Base-by-base conservation (phyloP, 106 monocot genomes). In the Allium cepa region DNA sequence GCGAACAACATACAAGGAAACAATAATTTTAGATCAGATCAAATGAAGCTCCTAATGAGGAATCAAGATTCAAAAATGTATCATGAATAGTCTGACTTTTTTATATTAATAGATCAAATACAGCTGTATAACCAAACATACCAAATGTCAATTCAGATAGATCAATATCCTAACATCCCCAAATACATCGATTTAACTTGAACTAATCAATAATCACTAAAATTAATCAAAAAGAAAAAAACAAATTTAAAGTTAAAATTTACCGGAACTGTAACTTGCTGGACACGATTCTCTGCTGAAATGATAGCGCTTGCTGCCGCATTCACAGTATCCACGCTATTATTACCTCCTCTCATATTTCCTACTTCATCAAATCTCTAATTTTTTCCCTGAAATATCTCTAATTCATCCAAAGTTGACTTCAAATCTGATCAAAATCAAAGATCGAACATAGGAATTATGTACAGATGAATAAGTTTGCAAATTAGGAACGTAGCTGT, bases 241-340 rank as follows among this genome's bases (percentile, higher is more conserved):
- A 51, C 53, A 69, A 49, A 59, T 47, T 13, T 17, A 16, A 26
- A 15, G 48, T 18, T 0, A 77, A 56, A 67, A 59, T 59, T 12
- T 50, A 84, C 88, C 84, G 69, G 78, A 60, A 69, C 84, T 0
- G 81, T 69, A 63, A 77, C 64, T 49, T 81, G 88, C 73, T 79
- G 83, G 12, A 83, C 78, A 47, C 88, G 81, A 64, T 76, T 73
- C 71, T 79, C 84, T 1, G 79, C 79, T 0, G 79, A 72, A 22
- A 71, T 64, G 46, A 88, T 82, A 26, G 88, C 88, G 47, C 57
- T 79, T 26, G 88, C 84, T 10, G 88, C 84, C 8, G 88, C 88
- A 72, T 81, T 84, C 71, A 88, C 84, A 27, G 79, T 79, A 47
- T 88, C 88, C 55, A 79, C 79, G 76, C 81, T 84, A 66, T 59